phyloP scores from a whole-genome alignment of 495 filamentous ascomycete species.

The Aspergillus steynii region DNA sequence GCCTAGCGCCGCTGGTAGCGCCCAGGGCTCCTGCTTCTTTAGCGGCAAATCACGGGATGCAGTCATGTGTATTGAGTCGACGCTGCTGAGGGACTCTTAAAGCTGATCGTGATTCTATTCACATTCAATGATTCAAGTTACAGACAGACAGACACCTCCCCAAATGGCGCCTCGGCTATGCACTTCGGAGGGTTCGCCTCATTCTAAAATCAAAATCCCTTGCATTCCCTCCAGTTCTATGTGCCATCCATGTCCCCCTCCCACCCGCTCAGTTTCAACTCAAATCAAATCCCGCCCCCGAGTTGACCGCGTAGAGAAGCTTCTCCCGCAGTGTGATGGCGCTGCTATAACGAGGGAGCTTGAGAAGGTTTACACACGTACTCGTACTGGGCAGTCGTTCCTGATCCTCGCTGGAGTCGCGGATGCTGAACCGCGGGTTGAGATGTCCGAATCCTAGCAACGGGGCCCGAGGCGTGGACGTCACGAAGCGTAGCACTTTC shows the following conservation, averaged over 20 bases:
- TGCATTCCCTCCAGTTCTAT: background rate
- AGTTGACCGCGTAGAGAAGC: constrained; percentile 85
- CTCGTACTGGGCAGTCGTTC: constrained; percentile 90
- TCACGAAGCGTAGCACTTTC: constrained; percentile 94
- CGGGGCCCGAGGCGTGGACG: constrained; percentile 88
- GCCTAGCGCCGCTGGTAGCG: constrained; percentile 16
- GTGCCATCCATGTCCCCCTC: background rate
- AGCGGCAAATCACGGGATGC: constrained; percentile 5
- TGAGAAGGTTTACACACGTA: constrained; percentile 94
- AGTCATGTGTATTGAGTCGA: background rate
- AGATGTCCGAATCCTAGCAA: constrained; percentile 86
- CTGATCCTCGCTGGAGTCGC: constrained; percentile 78
- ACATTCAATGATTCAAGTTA: too few relatives aligned
- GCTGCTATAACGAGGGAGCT: constrained; percentile 80
- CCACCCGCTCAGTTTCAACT: constrained; percentile 48
- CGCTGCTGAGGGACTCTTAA: too few relatives aligned
- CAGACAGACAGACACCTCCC: background rate
- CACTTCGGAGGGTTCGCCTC: constrained; percentile 11
- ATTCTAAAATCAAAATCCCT: constrained; percentile 2
- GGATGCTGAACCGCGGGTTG: constrained; percentile 83
- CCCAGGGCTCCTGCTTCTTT: constrained; percentile 8
- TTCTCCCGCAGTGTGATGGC: constrained; percentile 67
- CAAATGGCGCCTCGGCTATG: constrained; percentile 34
- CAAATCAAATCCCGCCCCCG: constrained; percentile 94
- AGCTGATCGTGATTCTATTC: too few relatives aligned